Conservation (phyloP, 2,329 filamentous ascomycete species). For the Hypoxylon rubiginosum region DNA sequence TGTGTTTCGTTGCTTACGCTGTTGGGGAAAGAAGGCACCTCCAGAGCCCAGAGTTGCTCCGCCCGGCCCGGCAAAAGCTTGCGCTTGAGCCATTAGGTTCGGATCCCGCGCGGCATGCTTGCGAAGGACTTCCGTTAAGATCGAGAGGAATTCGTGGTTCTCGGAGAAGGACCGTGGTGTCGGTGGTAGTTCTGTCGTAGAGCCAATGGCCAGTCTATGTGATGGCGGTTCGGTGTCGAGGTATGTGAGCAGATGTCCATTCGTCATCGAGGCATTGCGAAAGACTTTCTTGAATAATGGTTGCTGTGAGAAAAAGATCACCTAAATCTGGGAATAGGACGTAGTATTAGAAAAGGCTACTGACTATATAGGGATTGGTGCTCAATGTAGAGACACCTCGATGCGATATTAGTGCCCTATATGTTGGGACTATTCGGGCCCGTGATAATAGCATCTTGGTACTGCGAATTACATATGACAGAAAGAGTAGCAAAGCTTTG, state of each 20-base stretch:
- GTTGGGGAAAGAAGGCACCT: conserved; percentile 64
- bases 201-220: conserved; percentile 69
- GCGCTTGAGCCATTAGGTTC: conserved; percentile 67
- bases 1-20: conserved; percentile 53
- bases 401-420: conserved; percentile 35
- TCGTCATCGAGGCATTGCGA: conserved; percentile 60
- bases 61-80: conserved; percentile 71
- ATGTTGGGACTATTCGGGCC: conserved; percentile 46
- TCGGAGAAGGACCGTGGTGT: conserved; percentile 71
- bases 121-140: conserved; percentile 69
- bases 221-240: conserved; percentile 70
- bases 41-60: conserved; percentile 66
- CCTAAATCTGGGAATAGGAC: conserved; percentile 5
- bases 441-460: conserved; percentile 53
- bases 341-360: conserved; percentile 44
- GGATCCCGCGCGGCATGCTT: conserved; percentile 70
- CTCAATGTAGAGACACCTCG: conserved; percentile 62
- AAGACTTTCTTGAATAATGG: conserved; percentile 67
- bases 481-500: neutral
- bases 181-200: conserved; percentile 69
- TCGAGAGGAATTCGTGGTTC: conserved; percentile 70
- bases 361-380: conserved; percentile 68
- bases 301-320: conserved; percentile 31
- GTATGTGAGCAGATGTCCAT: conserved; percentile 69
- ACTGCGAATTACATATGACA: neutral